Percentiles rank a stretch among this genome's conserved stretches.
Evolutionary conservation across 331 rosid genomes (phyloP).

Genomic region (Pyrus hybrid): DNA sequence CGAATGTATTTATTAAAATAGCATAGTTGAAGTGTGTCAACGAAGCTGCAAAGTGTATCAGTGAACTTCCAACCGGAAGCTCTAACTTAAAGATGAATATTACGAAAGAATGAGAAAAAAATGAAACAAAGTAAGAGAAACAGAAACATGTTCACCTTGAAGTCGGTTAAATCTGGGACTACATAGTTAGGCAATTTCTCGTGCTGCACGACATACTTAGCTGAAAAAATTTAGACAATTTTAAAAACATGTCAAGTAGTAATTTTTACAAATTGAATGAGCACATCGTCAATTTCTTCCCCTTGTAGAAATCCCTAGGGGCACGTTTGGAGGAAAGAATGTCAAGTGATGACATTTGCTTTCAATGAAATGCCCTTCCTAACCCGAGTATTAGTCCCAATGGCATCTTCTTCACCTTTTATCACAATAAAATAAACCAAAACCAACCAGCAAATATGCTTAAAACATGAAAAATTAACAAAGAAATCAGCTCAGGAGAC

Average conservation of each 20-base stretch:
- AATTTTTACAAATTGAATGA: neutral
- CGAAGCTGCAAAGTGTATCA: neutral
- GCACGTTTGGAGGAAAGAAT: constrained; percentile 79
- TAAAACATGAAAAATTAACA: neutral
- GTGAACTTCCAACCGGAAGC: neutral
- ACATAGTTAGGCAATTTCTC: constrained; percentile 69
- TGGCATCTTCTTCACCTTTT: constrained; percentile 40
- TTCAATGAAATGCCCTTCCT: constrained; percentile 61
- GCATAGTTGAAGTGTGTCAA: neutral
- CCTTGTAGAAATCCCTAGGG: constrained; percentile 72
- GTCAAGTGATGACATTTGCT: constrained; percentile 55
- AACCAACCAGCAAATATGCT: neutral
- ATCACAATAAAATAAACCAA: neutral
- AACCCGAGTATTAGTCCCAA: constrained; percentile 68
- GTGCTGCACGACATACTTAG: constrained; percentile 53
- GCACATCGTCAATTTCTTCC: constrained; percentile 37
- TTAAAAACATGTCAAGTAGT: neutral
- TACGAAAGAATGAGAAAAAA: neutral
- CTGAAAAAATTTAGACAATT: constrained; percentile 28
- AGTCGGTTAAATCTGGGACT: constrained; percentile 69
- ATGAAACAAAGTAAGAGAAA: neutral
- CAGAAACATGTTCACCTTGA: constrained; percentile 35
- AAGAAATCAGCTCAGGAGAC: neutral
- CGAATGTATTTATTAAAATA: neutral
- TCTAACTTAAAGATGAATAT: neutral